A percentile compares a stretch with the other conserved stretches of the same genome.
Evolutionary conservation across 2,329 filamentous ascomycete genomes (phyloP).

Genomic region (Colletotrichum tofieldiae): DNA sequence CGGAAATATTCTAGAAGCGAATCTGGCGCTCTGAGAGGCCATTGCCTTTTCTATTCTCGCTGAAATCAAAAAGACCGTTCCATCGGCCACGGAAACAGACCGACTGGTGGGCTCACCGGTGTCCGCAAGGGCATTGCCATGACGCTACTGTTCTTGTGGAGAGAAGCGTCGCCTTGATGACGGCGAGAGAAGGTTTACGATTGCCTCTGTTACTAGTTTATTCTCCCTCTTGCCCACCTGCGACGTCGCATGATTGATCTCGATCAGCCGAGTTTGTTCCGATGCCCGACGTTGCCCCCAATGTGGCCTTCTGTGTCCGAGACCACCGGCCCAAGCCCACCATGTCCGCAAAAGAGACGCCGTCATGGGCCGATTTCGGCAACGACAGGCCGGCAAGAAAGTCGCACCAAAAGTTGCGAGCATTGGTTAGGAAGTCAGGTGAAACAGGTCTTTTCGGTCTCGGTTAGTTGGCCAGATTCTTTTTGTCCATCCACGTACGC

Average conservation of each 20-base stretch:
- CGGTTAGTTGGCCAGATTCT: background rate
- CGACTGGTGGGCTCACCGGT: background rate
- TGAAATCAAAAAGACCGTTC: background rate
- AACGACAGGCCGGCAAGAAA: background rate
- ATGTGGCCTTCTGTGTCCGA: background rate
- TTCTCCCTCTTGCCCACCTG: background rate
- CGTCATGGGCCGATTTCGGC: background rate
- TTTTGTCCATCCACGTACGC: too few species aligned
- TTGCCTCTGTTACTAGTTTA: too few species aligned
- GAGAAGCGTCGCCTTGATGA: background rate
- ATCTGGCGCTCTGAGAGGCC: background rate
- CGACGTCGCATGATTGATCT: background rate
- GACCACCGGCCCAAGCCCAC: background rate
- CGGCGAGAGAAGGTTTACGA: background rate
- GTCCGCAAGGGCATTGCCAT: background rate
- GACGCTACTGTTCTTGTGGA: background rate
- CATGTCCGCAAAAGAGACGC: background rate
- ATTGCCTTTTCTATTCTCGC: slow-evolving; percentile 8
- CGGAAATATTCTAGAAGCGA: background rate
- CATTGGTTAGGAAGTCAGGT: background rate
- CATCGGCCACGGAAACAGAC: background rate
- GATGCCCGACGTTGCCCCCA: background rate
- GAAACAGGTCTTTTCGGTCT: background rate
- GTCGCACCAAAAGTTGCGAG: too few species aligned
- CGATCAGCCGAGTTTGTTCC: background rate